A percentile compares a stretch with the other conserved stretches of the same genome.
phyloP scores from a whole-genome alignment of 108 stramenopile genomes.

The Nitzschia palea region DNA sequence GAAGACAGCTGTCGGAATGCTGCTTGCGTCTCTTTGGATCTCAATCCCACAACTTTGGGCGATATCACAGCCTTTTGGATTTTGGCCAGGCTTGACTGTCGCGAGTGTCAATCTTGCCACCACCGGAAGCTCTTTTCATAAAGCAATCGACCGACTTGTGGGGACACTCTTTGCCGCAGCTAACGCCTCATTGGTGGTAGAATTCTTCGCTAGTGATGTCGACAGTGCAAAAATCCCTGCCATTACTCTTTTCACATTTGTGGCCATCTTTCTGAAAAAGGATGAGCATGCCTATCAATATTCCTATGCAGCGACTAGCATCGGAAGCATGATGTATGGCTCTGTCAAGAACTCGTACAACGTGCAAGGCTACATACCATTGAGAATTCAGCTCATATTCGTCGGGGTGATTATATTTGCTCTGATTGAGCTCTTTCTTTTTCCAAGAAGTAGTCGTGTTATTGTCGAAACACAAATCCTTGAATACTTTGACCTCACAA shows the following conservation, averaged over 20 bases:
- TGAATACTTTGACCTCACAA: slow-evolving; percentile 33
- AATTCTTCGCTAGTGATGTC: slow-evolving; percentile 32
- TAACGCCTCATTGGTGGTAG: slow-evolving; percentile 36
- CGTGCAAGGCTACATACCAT: slow-evolving; percentile 42
- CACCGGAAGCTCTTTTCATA: slow-evolving; percentile 39
- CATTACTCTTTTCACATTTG: slow-evolving; percentile 34
- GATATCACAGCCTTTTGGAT: slow-evolving; percentile 35
- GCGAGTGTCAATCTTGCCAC: slow-evolving; percentile 45
- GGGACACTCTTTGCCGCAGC: slow-evolving; percentile 51
- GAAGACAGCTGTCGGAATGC: slow-evolving; percentile 52
- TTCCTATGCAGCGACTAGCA: slow-evolving; percentile 42
- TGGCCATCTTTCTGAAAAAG: slow-evolving; percentile 35
- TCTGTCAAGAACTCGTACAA: slow-evolving; percentile 28
- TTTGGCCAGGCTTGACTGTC: slow-evolving; percentile 55
- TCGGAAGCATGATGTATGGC: slow-evolving; percentile 48
- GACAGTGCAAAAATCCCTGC: slow-evolving; percentile 29
- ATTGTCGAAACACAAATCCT: slow-evolving; percentile 37
- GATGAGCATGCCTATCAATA: slow-evolving; percentile 41
- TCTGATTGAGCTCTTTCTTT: slow-evolving; percentile 38
- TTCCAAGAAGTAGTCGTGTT: slow-evolving; percentile 36
- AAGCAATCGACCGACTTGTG: slow-evolving; percentile 46
- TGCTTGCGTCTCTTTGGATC: slow-evolving; percentile 44
- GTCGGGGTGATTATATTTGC: slow-evolving; percentile 42
- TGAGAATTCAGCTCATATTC: slow-evolving; percentile 48
- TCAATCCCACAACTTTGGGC: slow-evolving; percentile 39